These are phyloP conservation scores for Gynochthodes officinalis DNA, from an alignment of 257 asterid species.

Conservation along the genomic window DNA sequence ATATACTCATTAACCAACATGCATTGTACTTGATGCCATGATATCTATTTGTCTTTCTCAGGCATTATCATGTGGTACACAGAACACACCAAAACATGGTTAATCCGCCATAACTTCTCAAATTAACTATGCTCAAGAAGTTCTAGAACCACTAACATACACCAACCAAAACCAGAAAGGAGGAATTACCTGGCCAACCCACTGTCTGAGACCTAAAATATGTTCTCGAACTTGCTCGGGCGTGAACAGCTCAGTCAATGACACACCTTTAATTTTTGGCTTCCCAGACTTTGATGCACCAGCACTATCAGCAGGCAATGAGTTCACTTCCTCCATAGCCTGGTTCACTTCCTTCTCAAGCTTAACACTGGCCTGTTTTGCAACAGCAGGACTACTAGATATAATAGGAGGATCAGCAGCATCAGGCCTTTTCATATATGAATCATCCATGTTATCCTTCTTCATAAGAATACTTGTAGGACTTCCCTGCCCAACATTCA, in stretches of 20 bases:
- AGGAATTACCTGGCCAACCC: conserved; percentile 95
- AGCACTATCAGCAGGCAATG: conserved; percentile 48
- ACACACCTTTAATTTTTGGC: conserved; percentile 87
- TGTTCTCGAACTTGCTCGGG: conserved; percentile 87
- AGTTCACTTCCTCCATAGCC: conserved; percentile 46
- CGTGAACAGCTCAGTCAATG: conserved; percentile 87
- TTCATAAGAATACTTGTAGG: conserved; percentile 36
- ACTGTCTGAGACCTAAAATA: conserved; percentile 80
- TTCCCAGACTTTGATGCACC: conserved; percentile 79
- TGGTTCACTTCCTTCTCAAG: conserved; percentile 56
- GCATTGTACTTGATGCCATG: neutral
- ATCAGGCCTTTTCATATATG: conserved; percentile 43
- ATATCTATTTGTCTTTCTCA: neutral
- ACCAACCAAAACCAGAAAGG: conserved; percentile 1
- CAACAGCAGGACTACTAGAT: conserved; percentile 36
- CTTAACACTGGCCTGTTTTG: conserved; percentile 44
- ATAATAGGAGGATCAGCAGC: conserved; percentile 36
- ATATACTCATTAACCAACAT: neutral
- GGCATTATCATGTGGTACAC: neutral
- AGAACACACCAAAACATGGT: neutral
- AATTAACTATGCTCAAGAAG: neutral
- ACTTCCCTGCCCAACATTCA: conserved; percentile 36
- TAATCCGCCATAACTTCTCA: neutral
- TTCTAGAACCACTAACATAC: neutral
- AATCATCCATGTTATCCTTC: conserved; percentile 42